Evolutionary conservation across 2,329 filamentous ascomycete genomes (phyloP), one percentile per base, ranked within the genome.

Genomic region (Aspergillus aculeatinus): DNA sequence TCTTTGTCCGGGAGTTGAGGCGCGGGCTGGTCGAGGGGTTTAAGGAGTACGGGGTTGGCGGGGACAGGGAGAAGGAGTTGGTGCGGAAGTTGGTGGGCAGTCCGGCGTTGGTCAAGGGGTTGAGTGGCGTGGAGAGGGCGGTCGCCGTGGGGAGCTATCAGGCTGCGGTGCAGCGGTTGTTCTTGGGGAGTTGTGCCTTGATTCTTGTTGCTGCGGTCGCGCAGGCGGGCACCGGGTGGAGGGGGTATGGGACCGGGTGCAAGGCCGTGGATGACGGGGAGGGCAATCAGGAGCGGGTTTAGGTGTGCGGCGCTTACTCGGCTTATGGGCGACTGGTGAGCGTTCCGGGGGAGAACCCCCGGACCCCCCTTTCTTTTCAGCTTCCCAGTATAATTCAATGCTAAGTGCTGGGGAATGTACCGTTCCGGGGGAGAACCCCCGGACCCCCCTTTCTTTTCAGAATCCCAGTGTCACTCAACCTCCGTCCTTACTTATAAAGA

Each of bases 1-100:
- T 90, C 56, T 94, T 93, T 70, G 81, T 83, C 47, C 83, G 90
- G 5, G 79, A 85, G 1, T 75, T 94, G 33, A 79, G 82, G 50
- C 74, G 67, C 2, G 78, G 80, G 0, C 78, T 94, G 1, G 78
- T 81, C n/a, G 67, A 75, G 0, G 85, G 86, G 0, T 92, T 91
- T 64, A 71, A 74, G 4, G 70, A 81, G 5, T 74, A 74, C 51
- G 12, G 76, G 75, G 0, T 74, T 62, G 48, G 79, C 60, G n/a
- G 72, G 55, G 62, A 77, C 7, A 29, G 27, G 27, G 7, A 61
- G 44, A 76, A 65, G 23, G 76, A 80, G 1, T 71, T 89, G 19
- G 77, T 87, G 1, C 76, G 82, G n/a, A 78, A 77, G 54, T 72
- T 88, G 12, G 67, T 87, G 10, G 86, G 86, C 0, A 86, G 83